phyloP scores from a whole-genome alignment of 163 green algal species.

The Scenedesmus sp. region DNA sequence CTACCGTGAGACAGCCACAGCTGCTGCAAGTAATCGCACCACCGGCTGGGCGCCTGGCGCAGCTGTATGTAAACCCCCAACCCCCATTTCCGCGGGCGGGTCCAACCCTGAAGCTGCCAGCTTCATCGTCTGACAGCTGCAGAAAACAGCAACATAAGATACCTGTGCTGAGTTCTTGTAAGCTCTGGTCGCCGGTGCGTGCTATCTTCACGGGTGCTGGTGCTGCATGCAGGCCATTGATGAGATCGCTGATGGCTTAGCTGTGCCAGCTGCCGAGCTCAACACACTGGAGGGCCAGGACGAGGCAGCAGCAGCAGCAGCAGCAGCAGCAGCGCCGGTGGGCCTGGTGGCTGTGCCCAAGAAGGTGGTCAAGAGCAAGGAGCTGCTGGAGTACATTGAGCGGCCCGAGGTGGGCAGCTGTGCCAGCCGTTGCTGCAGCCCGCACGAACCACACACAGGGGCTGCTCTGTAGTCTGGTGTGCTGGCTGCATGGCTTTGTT shows the following conservation, averaged over 20 bases:
- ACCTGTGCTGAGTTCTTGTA: no score
- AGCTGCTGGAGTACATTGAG: slow-evolving; percentile 28
- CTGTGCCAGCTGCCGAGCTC: not conserved
- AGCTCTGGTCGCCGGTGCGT: no score
- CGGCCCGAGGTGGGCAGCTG: not conserved
- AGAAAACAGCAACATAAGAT: not conserved
- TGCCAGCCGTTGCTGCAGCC: not conserved
- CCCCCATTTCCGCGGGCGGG: no score
- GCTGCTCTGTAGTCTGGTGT: not conserved
- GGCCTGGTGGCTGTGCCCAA: slow-evolving; percentile 16
- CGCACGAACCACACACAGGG: not conserved
- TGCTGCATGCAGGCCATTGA: slow-evolving; percentile 22
- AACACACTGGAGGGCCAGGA: not conserved
- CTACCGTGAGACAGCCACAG: no score
- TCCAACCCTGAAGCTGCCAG: no score
- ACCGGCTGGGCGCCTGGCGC: no score
- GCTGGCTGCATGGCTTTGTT: no score
- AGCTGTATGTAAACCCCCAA: no score
- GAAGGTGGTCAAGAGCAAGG: slow-evolving; percentile 32
- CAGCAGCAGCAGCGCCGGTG: slow-evolving; percentile 9
- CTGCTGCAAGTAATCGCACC: no score
- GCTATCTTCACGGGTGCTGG: not conserved
- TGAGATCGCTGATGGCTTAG: slow-evolving; percentile 19
- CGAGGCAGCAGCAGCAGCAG: slow-evolving; percentile 8
- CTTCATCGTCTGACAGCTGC: no score